These are phyloP conservation scores for Thuidium tamariscinum DNA, from an alignment of 225 moss, liverwort and hornwort species.

Conservation along the genomic window DNA sequence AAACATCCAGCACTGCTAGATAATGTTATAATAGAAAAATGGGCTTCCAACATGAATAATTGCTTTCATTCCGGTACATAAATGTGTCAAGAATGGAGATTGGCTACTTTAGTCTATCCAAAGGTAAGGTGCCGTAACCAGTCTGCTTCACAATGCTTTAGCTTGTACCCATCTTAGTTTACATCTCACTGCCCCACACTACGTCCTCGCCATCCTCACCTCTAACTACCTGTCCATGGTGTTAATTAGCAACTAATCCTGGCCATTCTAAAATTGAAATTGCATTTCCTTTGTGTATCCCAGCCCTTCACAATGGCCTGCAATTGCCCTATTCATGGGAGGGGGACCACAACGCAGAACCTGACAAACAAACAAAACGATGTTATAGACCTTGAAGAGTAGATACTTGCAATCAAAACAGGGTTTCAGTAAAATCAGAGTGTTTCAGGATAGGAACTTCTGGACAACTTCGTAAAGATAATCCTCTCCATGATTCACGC, in stretches of 20 bases:
- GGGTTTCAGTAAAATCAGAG: background rate
- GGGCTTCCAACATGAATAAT: background rate
- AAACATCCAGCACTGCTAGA: background rate
- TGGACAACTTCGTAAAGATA: background rate
- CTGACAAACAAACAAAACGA: constrained; percentile 19
- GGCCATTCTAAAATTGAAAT: constrained; percentile 65
- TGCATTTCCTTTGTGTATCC: constrained; percentile 84
- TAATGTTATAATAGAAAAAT: background rate
- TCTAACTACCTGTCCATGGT: background rate
- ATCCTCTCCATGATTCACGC: background rate
- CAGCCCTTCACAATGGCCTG: constrained; percentile 60
- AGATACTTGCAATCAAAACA: background rate
- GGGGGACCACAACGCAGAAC: constrained; percentile 86
- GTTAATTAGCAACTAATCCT: background rate
- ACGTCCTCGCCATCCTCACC: background rate
- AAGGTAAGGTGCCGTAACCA: background rate
- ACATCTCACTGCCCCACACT: background rate
- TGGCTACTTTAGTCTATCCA: background rate
- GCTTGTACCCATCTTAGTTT: background rate
- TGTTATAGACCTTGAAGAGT: background rate
- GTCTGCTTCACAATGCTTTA: background rate
- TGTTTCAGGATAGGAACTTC: background rate
- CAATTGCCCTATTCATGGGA: constrained; percentile 91
- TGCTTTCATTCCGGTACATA: background rate
- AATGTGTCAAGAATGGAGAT: background rate